phyloP scores from a whole-genome alignment of 345 rosid species.

The Citrus inodora region DNA sequence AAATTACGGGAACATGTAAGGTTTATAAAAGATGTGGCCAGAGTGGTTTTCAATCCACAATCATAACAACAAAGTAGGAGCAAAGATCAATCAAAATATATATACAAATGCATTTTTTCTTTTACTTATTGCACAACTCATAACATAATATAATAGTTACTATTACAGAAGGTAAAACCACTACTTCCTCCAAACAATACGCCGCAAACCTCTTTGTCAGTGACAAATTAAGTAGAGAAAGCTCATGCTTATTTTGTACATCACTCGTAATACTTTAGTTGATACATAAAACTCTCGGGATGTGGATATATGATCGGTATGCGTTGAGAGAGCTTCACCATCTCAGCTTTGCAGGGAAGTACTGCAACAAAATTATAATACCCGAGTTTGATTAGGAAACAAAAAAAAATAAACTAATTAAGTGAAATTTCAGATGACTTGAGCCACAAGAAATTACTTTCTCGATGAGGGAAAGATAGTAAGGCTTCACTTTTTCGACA shows the following conservation, averaged over 20 bases:
- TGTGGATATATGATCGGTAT: background rate
- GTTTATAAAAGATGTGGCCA: too few relatives aligned
- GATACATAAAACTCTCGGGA: background rate
- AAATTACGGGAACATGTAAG: too few relatives aligned
- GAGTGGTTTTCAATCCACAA: too few relatives aligned
- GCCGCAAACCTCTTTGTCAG: background rate
- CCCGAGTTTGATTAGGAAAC: too few relatives aligned
- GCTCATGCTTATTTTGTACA: background rate
- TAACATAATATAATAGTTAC: background rate
- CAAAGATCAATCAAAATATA: too few relatives aligned
- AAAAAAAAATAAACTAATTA: too few relatives aligned
- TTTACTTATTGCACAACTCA: background rate
- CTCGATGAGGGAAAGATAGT: background rate
- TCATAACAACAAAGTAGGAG: too few relatives aligned
- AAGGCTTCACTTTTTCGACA: background rate
- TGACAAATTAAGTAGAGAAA: background rate
- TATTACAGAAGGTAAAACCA: background rate
- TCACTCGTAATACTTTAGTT: background rate
- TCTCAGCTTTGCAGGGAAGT: background rate
- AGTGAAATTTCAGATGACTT: too few relatives aligned
- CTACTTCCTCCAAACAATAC: background rate
- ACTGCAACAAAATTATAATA: background rate
- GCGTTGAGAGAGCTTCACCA: background rate
- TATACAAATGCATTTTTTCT: background rate
- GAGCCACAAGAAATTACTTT: background rate